Evolutionary conservation across 805 yeast genomes (phyloP).

Genomic region (Cyberlindnera saturnus): DNA sequence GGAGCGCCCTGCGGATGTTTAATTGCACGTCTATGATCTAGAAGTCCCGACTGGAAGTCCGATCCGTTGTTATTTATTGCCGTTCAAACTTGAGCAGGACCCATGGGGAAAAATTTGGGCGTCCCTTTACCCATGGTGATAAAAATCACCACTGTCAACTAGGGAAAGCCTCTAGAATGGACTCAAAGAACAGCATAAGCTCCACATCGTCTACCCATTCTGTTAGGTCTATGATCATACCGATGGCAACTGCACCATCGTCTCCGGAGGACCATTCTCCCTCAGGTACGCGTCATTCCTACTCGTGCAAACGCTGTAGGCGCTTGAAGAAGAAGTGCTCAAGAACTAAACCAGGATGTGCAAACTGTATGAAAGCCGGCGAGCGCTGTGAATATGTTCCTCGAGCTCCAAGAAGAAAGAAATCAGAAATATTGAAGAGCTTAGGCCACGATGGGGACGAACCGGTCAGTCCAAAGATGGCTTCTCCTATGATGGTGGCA

Average conservation of each 20-base stretch:
- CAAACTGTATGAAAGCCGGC: conserved; percentile 34
- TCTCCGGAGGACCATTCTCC: conserved; percentile 3
- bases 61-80: not conserved
- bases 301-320: conserved; percentile 43
- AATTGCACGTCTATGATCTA: not conserved
- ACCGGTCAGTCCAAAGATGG: too few species aligned
- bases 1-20: not conserved
- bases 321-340: conserved; percentile 44
- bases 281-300: conserved; percentile 16
- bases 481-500: too few species aligned
- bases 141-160: too few species aligned
- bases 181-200: not conserved
- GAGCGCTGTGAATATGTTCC: conserved; percentile 39
- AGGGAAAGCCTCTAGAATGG: too few species aligned
- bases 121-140: too few species aligned
- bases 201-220: not conserved
- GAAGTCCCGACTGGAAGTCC: conserved; percentile 1
- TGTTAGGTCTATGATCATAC: not conserved
- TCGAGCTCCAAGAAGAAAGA: conserved; percentile 34
- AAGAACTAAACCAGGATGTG: conserved; percentile 37
- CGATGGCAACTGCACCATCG: not conserved
- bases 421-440: conserved; percentile 23
- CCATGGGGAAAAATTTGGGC: too few species aligned
- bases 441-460: conserved; percentile 11
- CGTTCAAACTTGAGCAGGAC: too few species aligned